Percentiles rank a stretch among this genome's conserved stretches.
These are phyloP conservation scores for Starmerella geochares DNA, from an alignment of 805 yeast genomes.

Conservation along the genomic window DNA sequence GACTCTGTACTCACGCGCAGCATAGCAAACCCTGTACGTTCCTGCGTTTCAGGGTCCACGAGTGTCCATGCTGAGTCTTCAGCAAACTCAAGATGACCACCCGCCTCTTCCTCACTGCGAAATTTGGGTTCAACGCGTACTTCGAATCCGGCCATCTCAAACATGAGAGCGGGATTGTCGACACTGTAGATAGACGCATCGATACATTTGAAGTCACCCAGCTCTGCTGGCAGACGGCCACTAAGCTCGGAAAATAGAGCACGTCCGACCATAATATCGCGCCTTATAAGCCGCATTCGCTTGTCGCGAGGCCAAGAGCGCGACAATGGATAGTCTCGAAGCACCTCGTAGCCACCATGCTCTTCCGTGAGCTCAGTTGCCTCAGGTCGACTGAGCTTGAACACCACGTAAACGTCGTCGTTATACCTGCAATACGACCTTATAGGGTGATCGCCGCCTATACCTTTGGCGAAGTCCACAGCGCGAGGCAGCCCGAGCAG, in stretches of 20 bases:
- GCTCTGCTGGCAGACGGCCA: conserved; percentile 64
- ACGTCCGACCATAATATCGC: conserved; percentile 83
- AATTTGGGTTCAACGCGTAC: conserved; percentile 72
- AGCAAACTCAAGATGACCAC: conserved; percentile 26
- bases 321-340: conserved; percentile 10
- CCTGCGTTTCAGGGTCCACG: conserved; percentile 57
- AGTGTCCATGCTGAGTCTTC: conserved; percentile 88
- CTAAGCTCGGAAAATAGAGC: conserved; percentile 87
- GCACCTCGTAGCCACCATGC: conserved; percentile 28
- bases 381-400: conserved; percentile 64
- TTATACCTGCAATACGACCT: conserved; percentile 71
- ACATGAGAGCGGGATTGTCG: conserved; percentile 79
- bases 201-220: conserved; percentile 68
- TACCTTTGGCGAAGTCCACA: conserved; percentile 62
- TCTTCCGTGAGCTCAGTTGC: conserved; percentile 67
- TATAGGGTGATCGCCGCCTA: conserved; percentile 65
- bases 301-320: conserved; percentile 90
- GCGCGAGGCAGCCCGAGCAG: conserved; percentile 83
- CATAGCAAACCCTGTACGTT: conserved; percentile 79
- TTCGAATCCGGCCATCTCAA: conserved; percentile 93
- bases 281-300: conserved; percentile 81
- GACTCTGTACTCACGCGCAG: conserved; percentile 75
- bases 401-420: conserved; percentile 70
- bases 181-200: conserved; percentile 81
- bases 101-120: conserved; percentile 40